These are phyloP conservation scores for Micractinium sp. DNA, from an alignment of 139 green algal genomes.

Conservation along the genomic window DNA sequence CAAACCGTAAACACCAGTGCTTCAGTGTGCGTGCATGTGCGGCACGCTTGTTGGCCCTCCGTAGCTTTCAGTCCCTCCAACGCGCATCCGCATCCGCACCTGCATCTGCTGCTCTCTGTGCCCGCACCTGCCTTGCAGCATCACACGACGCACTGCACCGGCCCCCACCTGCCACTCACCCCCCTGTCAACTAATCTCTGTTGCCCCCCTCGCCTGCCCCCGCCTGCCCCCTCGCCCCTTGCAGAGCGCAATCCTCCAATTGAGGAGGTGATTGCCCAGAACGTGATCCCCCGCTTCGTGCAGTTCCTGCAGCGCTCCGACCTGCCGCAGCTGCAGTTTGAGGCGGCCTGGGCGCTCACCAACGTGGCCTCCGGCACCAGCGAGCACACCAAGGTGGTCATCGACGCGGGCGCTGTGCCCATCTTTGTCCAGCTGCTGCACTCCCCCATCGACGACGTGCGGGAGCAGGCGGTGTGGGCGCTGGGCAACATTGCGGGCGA, in stretches of 20 bases:
- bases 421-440: slow-evolving; percentile 97
- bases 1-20: neutral
- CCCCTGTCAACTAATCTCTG: too few species aligned
- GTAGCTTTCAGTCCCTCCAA: too few species aligned
- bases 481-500: slow-evolving; percentile 98
- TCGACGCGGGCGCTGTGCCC: slow-evolving; percentile 94
- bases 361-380: slow-evolving; percentile 98
- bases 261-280: slow-evolving; percentile 97
- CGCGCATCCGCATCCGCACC: neutral
- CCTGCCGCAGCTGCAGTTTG: slow-evolving; percentile 73
- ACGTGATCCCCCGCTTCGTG: slow-evolving; percentile 96
- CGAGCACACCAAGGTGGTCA: slow-evolving; percentile 97
- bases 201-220: neutral
- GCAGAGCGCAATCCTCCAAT: slow-evolving; percentile 98
- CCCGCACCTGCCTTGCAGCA: neutral
- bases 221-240: neutral
- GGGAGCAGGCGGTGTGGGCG: slow-evolving; percentile 99
- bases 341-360: slow-evolving; percentile 97
- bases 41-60: too few species aligned
- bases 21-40: too few species aligned
- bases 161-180: neutral
- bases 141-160: too few species aligned
- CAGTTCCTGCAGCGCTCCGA: slow-evolving; percentile 94
- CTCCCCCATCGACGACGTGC: slow-evolving; percentile 93
- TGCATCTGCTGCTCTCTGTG: neutral